Percentiles rank a stretch among this genome's conserved stretches.
Conservation (phyloP, 2,329 filamentous ascomycete genomes). For the Alternaria sp. region DNA sequence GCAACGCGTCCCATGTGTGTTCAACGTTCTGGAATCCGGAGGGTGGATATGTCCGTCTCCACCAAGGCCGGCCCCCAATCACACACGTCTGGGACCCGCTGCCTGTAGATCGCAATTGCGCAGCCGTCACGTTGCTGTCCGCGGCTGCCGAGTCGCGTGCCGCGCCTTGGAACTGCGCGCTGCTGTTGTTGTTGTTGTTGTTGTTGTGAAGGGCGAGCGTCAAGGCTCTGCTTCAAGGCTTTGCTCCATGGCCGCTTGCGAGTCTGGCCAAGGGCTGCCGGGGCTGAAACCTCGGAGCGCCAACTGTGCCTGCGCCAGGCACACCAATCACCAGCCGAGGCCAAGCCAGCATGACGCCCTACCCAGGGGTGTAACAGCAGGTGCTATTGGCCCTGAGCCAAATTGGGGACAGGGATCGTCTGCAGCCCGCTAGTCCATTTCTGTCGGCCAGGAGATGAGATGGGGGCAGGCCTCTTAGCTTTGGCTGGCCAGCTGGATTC, state of each 20-base stretch:
- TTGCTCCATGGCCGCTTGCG: conserved; percentile 27
- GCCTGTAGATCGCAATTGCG: conserved; percentile 44
- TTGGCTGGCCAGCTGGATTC: conserved; percentile 36
- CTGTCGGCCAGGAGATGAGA: conserved; percentile 35
- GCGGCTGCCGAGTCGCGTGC: conserved; percentile 5
- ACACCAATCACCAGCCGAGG: conserved; percentile 40
- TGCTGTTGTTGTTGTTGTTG: background rate
- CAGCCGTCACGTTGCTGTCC: conserved; percentile 25
- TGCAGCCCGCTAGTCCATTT: conserved; percentile 26
- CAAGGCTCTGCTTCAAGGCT: conserved; percentile 19
- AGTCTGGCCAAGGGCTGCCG: conserved; percentile 26
- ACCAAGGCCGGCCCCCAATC: conserved; percentile 30
- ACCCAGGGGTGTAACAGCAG: conserved; percentile 28
- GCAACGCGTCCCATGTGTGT: conserved; percentile 27
- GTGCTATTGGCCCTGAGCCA: conserved; percentile 35
- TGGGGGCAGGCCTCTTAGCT: conserved; percentile 31
- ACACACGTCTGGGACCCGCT: conserved; percentile 26
- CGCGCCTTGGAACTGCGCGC: conserved; percentile 7
- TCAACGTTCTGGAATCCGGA: conserved; percentile 37
- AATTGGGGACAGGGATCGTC: conserved; percentile 38
- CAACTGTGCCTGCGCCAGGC: conserved; percentile 40
- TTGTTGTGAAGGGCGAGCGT: conserved; percentile 9
- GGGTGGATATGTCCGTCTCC: conserved; percentile 15
- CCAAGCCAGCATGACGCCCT: conserved; percentile 12
- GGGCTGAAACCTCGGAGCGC: conserved; percentile 30